Percentiles rank a stretch among this genome's conserved stretches.
Conservation (phyloP, 306 rosid species). For the Vigna angularis region DNA sequence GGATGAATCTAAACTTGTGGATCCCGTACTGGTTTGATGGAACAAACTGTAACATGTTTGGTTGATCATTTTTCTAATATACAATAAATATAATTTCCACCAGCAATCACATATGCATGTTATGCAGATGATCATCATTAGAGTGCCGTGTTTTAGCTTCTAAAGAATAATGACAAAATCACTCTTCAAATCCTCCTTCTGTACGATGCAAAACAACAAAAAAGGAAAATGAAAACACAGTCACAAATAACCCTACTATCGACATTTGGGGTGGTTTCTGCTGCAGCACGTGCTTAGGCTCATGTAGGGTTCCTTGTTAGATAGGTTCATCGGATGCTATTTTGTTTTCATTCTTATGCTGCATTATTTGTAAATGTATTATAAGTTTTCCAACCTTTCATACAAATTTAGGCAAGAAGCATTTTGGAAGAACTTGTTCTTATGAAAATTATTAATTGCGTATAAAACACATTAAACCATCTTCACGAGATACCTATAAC, state of each 20-base stretch:
- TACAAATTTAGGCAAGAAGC: background rate
- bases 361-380: background rate
- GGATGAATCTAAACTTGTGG: constrained; percentile 31
- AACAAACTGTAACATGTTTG: background rate
- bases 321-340: background rate
- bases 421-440: background rate
- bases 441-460: background rate
- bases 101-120: constrained; percentile 20
- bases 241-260: background rate
- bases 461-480: background rate
- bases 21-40: constrained; percentile 10
- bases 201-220: background rate
- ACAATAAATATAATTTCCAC: background rate
- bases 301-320: constrained; percentile 15
- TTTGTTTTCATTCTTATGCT: background rate
- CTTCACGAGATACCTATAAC: background rate
- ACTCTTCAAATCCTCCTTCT: constrained; percentile 8
- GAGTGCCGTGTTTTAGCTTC: constrained; percentile 38
- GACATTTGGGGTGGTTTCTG: background rate
- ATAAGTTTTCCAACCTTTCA: background rate
- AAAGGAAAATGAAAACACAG: background rate
- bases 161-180: constrained; percentile 9
- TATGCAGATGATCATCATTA: background rate
- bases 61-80: background rate
- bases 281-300: constrained; percentile 6